Evolutionary conservation across 2,329 filamentous ascomycete species (phyloP).

Genomic region (Aspergillus pseudoglaucus): DNA sequence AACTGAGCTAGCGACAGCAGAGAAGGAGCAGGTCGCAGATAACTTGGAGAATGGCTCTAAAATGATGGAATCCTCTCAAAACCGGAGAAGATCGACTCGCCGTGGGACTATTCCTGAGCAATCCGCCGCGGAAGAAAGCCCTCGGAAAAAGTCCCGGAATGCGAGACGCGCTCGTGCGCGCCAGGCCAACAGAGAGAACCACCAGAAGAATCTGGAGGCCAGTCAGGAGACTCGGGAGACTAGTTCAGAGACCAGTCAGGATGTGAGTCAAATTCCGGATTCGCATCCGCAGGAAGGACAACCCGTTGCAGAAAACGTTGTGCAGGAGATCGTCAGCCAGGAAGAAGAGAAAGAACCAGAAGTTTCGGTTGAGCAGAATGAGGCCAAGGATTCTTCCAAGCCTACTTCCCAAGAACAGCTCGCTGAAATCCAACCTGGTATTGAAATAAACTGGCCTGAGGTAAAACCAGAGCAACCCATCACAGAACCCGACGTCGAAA

Average conservation of each 20-base stretch:
- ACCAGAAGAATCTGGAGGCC: neutral
- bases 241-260: neutral
- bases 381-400: constrained; percentile 8
- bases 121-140: constrained; percentile 6
- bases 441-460: constrained; percentile 11
- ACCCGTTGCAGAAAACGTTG: neutral
- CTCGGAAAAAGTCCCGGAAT: constrained; percentile 3
- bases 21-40: constrained; percentile 1
- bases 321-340: neutral
- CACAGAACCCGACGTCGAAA: constrained; percentile 1
- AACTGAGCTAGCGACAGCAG: neutral
- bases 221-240: neutral
- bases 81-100: constrained; percentile 23
- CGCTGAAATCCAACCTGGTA: constrained; percentile 5
- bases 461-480: constrained; percentile 1
- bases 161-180: neutral
- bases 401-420: constrained; percentile 3
- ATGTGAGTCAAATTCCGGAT: neutral
- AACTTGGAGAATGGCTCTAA: constrained; percentile 3
- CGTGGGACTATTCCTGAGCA: constrained; percentile 17
- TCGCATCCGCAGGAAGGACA: neutral
- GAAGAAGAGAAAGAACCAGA: neutral
- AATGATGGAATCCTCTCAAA: constrained; percentile 16
- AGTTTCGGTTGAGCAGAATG: neutral
- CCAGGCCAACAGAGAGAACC: neutral